Evolutionary conservation across 139 green algal species (phyloP).

Genomic region (Picochlorum sp.): DNA sequence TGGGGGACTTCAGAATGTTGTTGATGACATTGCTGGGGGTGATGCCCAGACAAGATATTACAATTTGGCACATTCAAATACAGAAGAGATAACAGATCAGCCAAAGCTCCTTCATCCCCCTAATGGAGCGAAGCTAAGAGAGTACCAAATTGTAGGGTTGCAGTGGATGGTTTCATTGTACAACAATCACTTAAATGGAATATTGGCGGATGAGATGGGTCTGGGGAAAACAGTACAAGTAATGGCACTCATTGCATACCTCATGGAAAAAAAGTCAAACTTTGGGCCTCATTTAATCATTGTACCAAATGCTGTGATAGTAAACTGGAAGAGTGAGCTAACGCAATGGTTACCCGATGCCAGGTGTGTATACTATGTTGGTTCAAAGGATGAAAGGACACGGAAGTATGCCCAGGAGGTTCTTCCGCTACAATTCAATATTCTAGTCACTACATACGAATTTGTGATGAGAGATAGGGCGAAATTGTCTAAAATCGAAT

Average conservation of each 20-base stretch:
- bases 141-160: conserved; percentile 89
- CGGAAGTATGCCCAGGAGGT: conserved; percentile 55
- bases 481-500: conserved; percentile 64
- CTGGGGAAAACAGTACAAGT: conserved; percentile 88
- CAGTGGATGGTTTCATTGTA: conserved; percentile 96
- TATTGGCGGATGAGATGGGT: conserved; percentile 95
- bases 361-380: conserved; percentile 63
- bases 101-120: conserved; percentile 58
- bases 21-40: conserved; percentile 5
- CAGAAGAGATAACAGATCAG: conserved; percentile 50
- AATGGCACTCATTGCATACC: conserved; percentile 86
- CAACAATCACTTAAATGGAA: conserved; percentile 94
- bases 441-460: conserved; percentile 97
- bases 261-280: conserved; percentile 93
- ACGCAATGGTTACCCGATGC: conserved; percentile 75
- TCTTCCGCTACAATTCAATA: conserved; percentile 76
- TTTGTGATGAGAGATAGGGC: conserved; percentile 88
- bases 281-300: conserved; percentile 95
- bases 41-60: conserved; percentile 64
- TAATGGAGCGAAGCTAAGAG: conserved; percentile 52
- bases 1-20: conserved; percentile 19
- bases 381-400: conserved; percentile 56
- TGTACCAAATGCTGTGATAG: conserved; percentile 93
- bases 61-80: conserved; percentile 32
- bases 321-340: conserved; percentile 95